phyloP scores from a whole-genome alignment of 176 grass and related monocot genomes.

The Lolium perenne region DNA sequence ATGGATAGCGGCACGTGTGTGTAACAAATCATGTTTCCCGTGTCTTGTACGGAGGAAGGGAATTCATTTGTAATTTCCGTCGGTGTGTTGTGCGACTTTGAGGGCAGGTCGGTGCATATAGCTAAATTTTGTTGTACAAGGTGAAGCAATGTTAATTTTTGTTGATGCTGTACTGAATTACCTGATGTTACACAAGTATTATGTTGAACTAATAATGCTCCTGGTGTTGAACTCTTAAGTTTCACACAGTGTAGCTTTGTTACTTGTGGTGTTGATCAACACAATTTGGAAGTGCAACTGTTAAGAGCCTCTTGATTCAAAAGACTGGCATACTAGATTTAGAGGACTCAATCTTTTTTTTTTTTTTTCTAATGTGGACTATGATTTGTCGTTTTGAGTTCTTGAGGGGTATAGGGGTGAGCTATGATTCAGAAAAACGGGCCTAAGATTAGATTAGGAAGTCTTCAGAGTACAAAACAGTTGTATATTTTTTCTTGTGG shows the following conservation, averaged over 20 bases:
- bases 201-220: not conserved
- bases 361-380: not conserved
- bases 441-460: no score
- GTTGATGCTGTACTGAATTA: not conserved
- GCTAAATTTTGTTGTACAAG: slow-evolving; percentile 17
- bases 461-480: no score
- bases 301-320: no score
- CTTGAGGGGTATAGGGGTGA: no score
- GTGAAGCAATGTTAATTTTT: not conserved
- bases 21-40: not conserved
- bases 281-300: no score
- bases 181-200: not conserved
- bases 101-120: not conserved
- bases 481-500: no score
- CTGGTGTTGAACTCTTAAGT: not conserved
- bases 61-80: slow-evolving; percentile 9
- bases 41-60: not conserved
- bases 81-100: not conserved
- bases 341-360: no score
- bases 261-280: not conserved
- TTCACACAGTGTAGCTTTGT: not conserved
- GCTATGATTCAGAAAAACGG: no score
- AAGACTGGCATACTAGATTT: no score
- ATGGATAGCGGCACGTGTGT: not conserved
- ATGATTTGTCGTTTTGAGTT: no score